phyloP scores from a whole-genome alignment of 1,284 basidiomycete species.

The Cryptococcus sp. region DNA sequence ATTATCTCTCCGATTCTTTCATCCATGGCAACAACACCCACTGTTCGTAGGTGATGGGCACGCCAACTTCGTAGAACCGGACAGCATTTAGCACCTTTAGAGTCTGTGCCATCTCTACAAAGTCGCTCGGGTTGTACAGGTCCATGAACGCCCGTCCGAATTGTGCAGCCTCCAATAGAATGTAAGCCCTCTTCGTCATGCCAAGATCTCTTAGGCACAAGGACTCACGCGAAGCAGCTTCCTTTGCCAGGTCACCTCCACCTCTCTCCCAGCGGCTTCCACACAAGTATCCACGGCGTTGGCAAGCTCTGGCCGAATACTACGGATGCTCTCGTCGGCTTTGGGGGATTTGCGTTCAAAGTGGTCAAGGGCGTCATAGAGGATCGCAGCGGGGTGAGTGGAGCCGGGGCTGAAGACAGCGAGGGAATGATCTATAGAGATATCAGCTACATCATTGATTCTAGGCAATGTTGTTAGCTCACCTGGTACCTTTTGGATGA shows the following conservation, averaged over 20 bases:
- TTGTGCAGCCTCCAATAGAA: conserved; percentile 69
- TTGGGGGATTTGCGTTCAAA: conserved; percentile 79
- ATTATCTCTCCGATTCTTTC: too few relatives aligned
- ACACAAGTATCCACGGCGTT: conserved; percentile 88
- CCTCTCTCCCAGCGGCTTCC: conserved; percentile 88
- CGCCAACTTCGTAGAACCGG: conserved; percentile 83
- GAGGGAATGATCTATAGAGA: conserved; percentile 62
- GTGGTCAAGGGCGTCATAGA: conserved; percentile 88
- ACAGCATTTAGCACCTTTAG: conserved; percentile 95
- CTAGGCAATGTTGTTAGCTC: conserved; percentile 20
- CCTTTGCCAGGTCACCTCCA: conserved; percentile 85
- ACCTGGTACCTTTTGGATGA: conserved; percentile 91
- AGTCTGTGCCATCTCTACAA: conserved; percentile 84
- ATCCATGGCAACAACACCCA: conserved; percentile 49
- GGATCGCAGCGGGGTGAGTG: conserved; percentile 81
- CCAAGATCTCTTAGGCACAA: neutral
- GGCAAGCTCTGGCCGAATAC: conserved; percentile 78
- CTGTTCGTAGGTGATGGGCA: conserved; percentile 90
- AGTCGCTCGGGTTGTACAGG: conserved; percentile 83
- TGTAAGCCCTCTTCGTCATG: neutral
- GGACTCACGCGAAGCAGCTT: conserved; percentile 70
- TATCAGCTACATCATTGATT: neutral
- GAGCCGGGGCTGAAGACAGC: conserved; percentile 90
- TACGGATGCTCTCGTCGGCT: conserved; percentile 88
- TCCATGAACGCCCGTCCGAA: conserved; percentile 94